Evolutionary conservation across 169 alveolate genomes (phyloP).

Genomic region (Sarcocystis neurona): DNA sequence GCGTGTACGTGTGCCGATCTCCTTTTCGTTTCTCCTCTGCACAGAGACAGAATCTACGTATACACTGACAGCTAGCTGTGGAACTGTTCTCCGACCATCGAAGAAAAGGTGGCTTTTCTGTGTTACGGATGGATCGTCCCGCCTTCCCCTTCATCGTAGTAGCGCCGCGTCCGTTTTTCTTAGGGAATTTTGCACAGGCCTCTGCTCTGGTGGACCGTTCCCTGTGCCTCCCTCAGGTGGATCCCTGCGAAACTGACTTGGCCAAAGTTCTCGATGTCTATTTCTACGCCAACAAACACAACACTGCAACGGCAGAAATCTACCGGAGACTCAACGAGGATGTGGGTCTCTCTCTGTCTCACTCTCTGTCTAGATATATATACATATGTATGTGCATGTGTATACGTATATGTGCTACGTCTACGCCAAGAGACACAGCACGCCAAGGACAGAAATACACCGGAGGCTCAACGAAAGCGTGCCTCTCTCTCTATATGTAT

Average conservation of each 20-base stretch:
- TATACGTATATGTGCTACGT: not conserved
- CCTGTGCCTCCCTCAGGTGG: conserved; percentile 34
- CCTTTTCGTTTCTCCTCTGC: too few relatives aligned
- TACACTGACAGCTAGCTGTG: too few relatives aligned
- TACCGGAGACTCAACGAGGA: conserved; percentile 70
- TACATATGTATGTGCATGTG: conserved; percentile 1
- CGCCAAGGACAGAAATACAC: too few relatives aligned
- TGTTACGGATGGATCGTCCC: not conserved
- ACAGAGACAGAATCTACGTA: too few relatives aligned
- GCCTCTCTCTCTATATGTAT: too few relatives aligned
- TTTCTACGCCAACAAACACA: conserved; percentile 74
- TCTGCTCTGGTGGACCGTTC: too few relatives aligned
- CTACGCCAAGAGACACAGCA: not conserved
- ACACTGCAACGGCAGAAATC: conserved; percentile 77
- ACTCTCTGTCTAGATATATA: not conserved
- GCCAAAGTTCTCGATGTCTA: conserved; percentile 74
- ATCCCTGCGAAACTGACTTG: conserved; percentile 74
- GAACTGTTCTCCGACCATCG: too few relatives aligned
- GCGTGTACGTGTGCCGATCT: not conserved
- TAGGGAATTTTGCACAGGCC: too few relatives aligned
- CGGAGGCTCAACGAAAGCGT: too few relatives aligned
- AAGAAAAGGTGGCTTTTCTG: too few relatives aligned
- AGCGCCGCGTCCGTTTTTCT: too few relatives aligned
- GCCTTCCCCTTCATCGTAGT: not conserved
- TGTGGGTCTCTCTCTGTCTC: not conserved